These are phyloP conservation scores for Solanum hybrid DNA, from an alignment of 305 asterid species.

Conservation along the genomic window DNA sequence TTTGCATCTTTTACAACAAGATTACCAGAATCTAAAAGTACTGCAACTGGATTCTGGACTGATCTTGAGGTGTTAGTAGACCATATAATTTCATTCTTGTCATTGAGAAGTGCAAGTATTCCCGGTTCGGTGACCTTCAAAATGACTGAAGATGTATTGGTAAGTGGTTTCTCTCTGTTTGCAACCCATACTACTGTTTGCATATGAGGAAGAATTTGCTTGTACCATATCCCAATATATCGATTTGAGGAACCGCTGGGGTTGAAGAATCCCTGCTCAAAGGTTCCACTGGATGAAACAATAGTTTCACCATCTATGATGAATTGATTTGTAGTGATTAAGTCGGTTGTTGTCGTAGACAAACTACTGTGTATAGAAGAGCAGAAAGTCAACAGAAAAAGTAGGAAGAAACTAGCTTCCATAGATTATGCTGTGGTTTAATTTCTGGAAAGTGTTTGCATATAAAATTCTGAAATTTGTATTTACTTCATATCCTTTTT, in stretches of 20 bases:
- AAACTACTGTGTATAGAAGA: not conserved
- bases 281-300: conserved; percentile 1
- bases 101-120: conserved; percentile 1
- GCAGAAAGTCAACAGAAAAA: not conserved
- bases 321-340: not conserved
- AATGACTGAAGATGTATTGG: not conserved
- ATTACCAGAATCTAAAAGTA: not conserved
- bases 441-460: not conserved
- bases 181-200: conserved; percentile 15
- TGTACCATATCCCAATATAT: conserved; percentile 15
- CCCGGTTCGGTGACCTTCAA: not conserved
- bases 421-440: not conserved
- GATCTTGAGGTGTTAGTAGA: not conserved
- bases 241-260: not conserved
- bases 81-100: not conserved
- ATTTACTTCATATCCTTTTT: not conserved
- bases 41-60: not conserved
- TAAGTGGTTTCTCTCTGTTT: conserved; percentile 7
- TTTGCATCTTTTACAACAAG: conserved; percentile 2
- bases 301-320: not conserved
- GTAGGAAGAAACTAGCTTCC: not conserved
- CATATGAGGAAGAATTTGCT: not conserved
- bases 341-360: not conserved
- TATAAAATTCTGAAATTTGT: not conserved
- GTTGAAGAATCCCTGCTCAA: conserved; percentile 12